Evolutionary conservation across 2,329 filamentous ascomycete species (phyloP).

Genomic region (Aureobasidium sp.): DNA sequence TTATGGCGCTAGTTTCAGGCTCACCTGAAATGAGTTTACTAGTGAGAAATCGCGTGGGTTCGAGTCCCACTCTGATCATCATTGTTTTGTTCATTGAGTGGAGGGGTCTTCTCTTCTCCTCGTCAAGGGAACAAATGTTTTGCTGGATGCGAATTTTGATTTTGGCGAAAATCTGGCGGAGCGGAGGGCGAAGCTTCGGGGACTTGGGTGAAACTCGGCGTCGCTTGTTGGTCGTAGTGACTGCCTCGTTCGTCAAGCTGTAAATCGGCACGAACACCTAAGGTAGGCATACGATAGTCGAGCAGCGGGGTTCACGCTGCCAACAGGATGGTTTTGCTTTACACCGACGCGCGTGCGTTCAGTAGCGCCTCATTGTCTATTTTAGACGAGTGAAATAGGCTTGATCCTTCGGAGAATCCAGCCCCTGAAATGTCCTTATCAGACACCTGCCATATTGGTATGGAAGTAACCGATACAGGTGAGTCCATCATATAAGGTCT

Average conservation of each 20-base stretch:
- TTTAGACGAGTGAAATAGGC: neutral
- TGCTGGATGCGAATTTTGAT: neutral
- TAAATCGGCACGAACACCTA: too few species aligned
- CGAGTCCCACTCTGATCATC: conserved; percentile 5
- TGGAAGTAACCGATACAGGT: neutral
- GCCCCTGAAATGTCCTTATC: neutral
- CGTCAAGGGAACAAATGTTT: too few species aligned
- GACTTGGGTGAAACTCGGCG: neutral
- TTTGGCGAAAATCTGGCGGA: neutral
- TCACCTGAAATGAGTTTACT: conserved; percentile 8
- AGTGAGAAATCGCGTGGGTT: conserved; percentile 9
- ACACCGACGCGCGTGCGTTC: neutral
- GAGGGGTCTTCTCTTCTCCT: too few species aligned
- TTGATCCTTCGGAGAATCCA: neutral
- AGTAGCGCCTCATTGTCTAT: neutral
- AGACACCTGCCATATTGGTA: neutral
- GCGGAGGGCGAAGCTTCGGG: neutral
- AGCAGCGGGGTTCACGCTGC: neutral
- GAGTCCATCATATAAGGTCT: too few species aligned
- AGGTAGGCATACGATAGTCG: too few species aligned
- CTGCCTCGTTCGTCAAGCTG: too few species aligned
- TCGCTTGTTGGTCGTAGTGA: too few species aligned
- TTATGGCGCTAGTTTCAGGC: conserved; percentile 13
- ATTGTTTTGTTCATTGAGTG: neutral
- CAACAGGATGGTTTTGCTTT: neutral